Evolutionary conservation across 2,329 filamentous ascomycete genomes (phyloP).

Genomic region (Aspergillus fructus): DNA sequence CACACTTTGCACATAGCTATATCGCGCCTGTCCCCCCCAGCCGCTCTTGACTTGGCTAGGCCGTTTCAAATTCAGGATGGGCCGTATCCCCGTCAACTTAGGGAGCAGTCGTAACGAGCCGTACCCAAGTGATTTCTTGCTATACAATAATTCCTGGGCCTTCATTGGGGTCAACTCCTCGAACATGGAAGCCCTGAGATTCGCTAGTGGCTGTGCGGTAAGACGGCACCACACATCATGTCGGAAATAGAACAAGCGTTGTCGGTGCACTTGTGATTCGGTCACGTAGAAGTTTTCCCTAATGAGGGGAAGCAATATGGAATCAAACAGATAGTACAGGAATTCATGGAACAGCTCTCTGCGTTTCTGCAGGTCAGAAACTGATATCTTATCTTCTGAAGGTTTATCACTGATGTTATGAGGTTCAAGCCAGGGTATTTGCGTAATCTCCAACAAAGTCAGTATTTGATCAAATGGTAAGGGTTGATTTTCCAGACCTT

Average conservation of each 20-base stretch:
- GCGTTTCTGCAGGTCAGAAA: conserved; percentile 73
- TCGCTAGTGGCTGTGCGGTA: conserved; percentile 68
- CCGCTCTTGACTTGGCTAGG: conserved; percentile 52
- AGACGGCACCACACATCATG: conserved; percentile 86
- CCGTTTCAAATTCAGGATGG: conserved; percentile 82
- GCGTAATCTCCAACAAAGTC: conserved; percentile 55
- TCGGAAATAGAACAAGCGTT: conserved; percentile 86
- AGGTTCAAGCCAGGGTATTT: conserved; percentile 71
- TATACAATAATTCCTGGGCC: conserved; percentile 57
- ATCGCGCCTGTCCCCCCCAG: conserved; percentile 53
- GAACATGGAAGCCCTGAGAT: conserved; percentile 71
- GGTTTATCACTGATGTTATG: conserved; percentile 34
- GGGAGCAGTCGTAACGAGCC: conserved; percentile 80
- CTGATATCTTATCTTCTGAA: conserved; percentile 57
- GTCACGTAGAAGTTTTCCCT: conserved; percentile 91
- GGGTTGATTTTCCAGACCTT: conserved; percentile 55
- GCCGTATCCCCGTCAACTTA: conserved; percentile 72
- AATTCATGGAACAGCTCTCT: conserved; percentile 79
- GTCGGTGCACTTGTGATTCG: conserved; percentile 77
- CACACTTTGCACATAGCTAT: conserved; percentile 60
- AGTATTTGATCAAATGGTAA: not conserved
- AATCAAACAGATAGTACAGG: conserved; percentile 91
- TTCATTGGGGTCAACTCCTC: conserved; percentile 66
- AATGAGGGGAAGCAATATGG: conserved; percentile 81
- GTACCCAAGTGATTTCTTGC: conserved; percentile 67